Base-by-base conservation (phyloP, 164 flowering plant genomes). In the Kalanchoe fedtschenkoi region DNA sequence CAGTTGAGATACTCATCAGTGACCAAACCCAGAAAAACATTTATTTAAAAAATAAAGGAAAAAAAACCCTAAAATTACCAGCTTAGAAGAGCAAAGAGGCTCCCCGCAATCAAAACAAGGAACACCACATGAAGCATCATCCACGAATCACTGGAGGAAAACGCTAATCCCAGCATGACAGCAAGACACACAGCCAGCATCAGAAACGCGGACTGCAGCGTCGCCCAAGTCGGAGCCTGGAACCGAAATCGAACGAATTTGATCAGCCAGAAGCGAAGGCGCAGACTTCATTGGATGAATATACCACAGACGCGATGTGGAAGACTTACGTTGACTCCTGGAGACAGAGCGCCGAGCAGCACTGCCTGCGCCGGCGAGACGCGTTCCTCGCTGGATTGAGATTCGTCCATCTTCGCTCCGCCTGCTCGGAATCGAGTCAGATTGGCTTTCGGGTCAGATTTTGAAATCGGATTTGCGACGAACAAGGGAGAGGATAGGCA, bases 191-290 rank as follows among this genome's bases (percentile, higher is more conserved):
- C 42, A 64, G 87, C 95, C 70, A 91, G 78, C 78, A 86, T 65
- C 64, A 86, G 44, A 66, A 92, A 92, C 44, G 87, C 75, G 2
- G 71, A 63, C 69, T 84, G 89, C 53, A 92, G 67, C 0, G 83
- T 76, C 46, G 59, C 81, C 98, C 98, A 92, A 42, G 96, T 89
- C 2, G 87, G 85, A 66, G 71, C 87, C 96, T 91, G 83, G 56
- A 67, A 69, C 47, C 43, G 29, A 67, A 68, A 41, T 42, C 51
- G 32, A 37, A 59, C 56, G 58, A 60, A 65, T 28, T 42, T 26
- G 28, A 33, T 34, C 33, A 30, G 26, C 14, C 30, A 39, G 21
- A 51, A 24, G 2, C 14, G 3, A 16, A 62, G 14, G 37, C 6
- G 21, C 10, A 47, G 21, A 19, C 16, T n/a, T 29, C 28, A 53